Percentiles rank a stretch among this genome's conserved stretches.
These are phyloP conservation scores for Grigorovia humatica DNA, from an alignment of 805 yeast genomes.

Conservation along the genomic window DNA sequence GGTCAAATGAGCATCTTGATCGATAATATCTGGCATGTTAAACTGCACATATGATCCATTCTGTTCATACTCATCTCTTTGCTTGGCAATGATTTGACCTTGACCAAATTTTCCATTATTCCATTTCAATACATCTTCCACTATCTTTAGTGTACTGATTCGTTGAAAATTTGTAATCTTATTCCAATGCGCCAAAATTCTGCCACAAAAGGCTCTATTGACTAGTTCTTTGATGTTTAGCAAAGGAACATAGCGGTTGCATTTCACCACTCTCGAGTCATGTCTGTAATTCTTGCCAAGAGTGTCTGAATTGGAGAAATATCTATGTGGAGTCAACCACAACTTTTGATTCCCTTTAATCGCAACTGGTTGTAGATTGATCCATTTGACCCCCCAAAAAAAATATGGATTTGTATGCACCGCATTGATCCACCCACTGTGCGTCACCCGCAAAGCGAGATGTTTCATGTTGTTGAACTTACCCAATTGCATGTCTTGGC, in stretches of 20 bases:
- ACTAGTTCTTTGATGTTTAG: neutral
- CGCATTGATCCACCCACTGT: neutral
- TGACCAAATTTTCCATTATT: neutral
- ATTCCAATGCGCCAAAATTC: neutral
- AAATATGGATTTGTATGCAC: neutral
- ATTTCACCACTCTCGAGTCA: neutral
- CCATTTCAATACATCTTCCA: neutral
- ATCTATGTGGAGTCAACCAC: neutral
- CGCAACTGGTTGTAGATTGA: neutral
- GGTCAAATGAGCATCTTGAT: slow-evolving; percentile 9
- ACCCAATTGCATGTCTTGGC: neutral
- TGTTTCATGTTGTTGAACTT: neutral
- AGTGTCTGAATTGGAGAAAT: neutral
- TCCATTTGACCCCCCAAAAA: neutral
- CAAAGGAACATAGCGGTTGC: neutral
- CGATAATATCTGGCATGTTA: slow-evolving; percentile 28
- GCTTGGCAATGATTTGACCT: neutral
- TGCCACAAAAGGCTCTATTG: neutral
- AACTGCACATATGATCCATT: slow-evolving; percentile 53
- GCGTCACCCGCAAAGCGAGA: neutral
- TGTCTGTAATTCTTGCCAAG: neutral
- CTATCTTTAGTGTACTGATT: neutral
- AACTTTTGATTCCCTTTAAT: neutral
- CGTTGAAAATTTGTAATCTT: neutral
- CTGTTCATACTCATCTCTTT: neutral